Conservation (phyloP, 805 yeast species). For the Pichia scutulata region DNA sequence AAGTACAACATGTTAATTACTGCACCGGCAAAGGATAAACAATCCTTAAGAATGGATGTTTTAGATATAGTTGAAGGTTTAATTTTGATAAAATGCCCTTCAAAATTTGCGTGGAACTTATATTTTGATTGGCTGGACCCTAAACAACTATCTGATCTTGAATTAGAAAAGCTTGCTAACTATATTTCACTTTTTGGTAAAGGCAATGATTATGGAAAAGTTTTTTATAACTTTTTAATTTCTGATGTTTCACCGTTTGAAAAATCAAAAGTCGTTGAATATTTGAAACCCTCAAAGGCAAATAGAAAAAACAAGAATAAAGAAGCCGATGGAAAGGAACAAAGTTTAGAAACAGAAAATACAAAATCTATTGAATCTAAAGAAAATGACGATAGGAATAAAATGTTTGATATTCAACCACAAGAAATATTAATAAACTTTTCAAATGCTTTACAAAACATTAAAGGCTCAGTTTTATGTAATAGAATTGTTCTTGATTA, state of each 20-base stretch:
- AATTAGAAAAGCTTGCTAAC: constrained; percentile 36
- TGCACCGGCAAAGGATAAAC: constrained; percentile 40
- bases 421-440: constrained; percentile 13
- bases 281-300: constrained; percentile 14
- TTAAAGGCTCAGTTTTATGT: constrained; percentile 44
- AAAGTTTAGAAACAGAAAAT: constrained; percentile 6
- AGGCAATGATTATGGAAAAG: constrained; percentile 46
- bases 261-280: constrained; percentile 21
- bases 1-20: constrained; percentile 45
- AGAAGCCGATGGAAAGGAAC: constrained; percentile 12
- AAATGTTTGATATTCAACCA: constrained; percentile 3
- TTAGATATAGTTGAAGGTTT: constrained; percentile 59
- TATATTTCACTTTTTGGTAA: constrained; percentile 49
- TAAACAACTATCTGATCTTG: constrained; percentile 39
- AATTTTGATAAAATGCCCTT: constrained; percentile 57
- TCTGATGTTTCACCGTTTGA: constrained; percentile 66
- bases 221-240: constrained; percentile 54
- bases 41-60: constrained; percentile 34
- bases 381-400: constrained; percentile 10
- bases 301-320: constrained; percentile 8
- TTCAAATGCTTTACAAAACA: constrained; percentile 11
- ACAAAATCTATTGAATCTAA: constrained; percentile 18
- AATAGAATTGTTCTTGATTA: constrained; percentile 57
- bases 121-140: constrained; percentile 70
- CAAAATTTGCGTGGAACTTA: constrained; percentile 61